phyloP scores from a whole-genome alignment of 2,329 filamentous ascomycete species.

The Talaromyces sp. region DNA sequence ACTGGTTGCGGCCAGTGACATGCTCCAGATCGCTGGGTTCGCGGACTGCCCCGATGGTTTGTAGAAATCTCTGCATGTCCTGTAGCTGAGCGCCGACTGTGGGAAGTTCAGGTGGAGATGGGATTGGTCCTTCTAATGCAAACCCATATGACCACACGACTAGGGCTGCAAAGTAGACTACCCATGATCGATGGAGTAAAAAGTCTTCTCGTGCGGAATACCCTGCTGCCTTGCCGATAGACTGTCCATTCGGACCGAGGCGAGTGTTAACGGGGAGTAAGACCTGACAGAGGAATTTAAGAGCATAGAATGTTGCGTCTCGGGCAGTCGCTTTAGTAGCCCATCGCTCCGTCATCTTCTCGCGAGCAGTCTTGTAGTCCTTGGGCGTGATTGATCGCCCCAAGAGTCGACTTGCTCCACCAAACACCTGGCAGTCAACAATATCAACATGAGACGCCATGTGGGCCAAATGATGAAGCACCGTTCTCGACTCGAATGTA shows the following conservation, averaged over 20 bases:
- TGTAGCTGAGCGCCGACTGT: slow-evolving; percentile 61
- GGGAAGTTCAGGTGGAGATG: slow-evolving; percentile 44
- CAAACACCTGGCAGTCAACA: slow-evolving; percentile 95
- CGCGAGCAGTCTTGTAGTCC: slow-evolving; percentile 72
- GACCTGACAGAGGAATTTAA: slow-evolving; percentile 83
- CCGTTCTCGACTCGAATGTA: slow-evolving; percentile 81
- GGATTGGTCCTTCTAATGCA: slow-evolving; percentile 74
- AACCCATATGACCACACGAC: slow-evolving; percentile 96
- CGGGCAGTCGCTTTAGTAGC: slow-evolving; percentile 80
- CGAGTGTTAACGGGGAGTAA: slow-evolving; percentile 50
- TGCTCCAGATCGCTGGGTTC: slow-evolving; percentile 72
- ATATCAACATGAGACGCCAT: slow-evolving; percentile 98
- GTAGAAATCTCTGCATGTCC: slow-evolving; percentile 75
- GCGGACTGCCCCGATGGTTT: slow-evolving; percentile 62
- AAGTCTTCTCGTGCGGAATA: slow-evolving; percentile 87
- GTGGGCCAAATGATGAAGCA: slow-evolving; percentile 87
- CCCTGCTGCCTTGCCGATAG: slow-evolving; percentile 30
- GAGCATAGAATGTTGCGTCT: slow-evolving; percentile 86
- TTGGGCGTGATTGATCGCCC: slow-evolving; percentile 77
- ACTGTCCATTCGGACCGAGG: slow-evolving; percentile 17
- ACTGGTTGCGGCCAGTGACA: slow-evolving; percentile 72
- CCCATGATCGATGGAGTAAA: slow-evolving; percentile 87
- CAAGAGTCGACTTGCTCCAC: slow-evolving; percentile 75
- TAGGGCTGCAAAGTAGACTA: slow-evolving; percentile 84
- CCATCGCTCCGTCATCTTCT: slow-evolving; percentile 84